Percentiles rank a stretch among this genome's conserved stretches.
phyloP scores from a whole-genome alignment of 441 rosid genomes.

The Theobroma grandiflorum region DNA sequence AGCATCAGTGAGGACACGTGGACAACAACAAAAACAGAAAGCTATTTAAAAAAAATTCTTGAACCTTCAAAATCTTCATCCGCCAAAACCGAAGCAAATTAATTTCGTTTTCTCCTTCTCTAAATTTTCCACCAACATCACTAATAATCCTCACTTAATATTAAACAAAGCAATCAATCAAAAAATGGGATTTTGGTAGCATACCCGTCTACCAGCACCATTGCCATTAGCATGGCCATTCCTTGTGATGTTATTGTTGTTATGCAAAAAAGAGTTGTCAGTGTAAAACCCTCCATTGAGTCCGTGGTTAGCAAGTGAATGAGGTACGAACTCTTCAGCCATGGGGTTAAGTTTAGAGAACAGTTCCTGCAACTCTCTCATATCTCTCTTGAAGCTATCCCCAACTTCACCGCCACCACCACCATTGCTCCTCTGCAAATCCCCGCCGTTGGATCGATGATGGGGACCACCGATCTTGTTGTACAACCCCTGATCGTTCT shows the following conservation, averaged over 20 bases:
- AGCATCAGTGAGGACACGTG: background rate
- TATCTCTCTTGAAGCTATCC: constrained; percentile 55
- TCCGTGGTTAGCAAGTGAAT: constrained; percentile 52
- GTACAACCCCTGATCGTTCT: constrained; percentile 44
- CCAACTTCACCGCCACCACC: constrained; percentile 33
- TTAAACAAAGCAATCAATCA: background rate
- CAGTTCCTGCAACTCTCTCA: constrained; percentile 83
- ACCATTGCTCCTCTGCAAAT: constrained; percentile 30
- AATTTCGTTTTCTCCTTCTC: too few species aligned
- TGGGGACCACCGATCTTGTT: constrained; percentile 38
- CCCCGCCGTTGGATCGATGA: constrained; percentile 49
- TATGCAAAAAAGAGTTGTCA: constrained; percentile 36
- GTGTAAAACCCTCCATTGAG: constrained; percentile 48
- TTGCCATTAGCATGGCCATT: constrained; percentile 48
- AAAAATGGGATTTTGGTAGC: constrained; percentile 13
- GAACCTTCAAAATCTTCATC: constrained; percentile 1
- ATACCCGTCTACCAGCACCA: constrained; percentile 61
- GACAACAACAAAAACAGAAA: background rate
- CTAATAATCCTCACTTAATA: background rate
- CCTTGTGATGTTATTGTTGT: constrained; percentile 27
- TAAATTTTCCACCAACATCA: constrained; percentile 1
- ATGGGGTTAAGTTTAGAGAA: constrained; percentile 91
- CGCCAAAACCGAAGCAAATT: background rate
- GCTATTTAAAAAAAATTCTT: background rate
- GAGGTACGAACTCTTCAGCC: constrained; percentile 93